Evolutionary conservation across 2,329 filamentous ascomycete species (phyloP), one percentile per base, ranked within the genome.

Genomic region (Neofusicoccum cordaticola): DNA sequence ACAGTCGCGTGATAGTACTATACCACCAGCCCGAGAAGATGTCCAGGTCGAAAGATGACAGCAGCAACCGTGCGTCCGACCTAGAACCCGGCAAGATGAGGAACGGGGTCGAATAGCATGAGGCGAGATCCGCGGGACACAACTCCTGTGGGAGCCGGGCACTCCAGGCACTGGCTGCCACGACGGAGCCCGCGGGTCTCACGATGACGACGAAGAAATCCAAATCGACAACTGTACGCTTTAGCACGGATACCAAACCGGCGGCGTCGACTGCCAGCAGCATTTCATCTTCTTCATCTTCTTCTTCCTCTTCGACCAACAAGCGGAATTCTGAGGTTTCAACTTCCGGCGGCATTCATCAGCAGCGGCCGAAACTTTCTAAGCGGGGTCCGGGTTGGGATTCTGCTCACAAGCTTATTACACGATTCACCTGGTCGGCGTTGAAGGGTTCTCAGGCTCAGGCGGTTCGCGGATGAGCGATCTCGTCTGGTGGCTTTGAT

Each of bases 11-110:
- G 47, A 57, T 71, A 86, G 89, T 91, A 66, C 81, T 92, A 76
- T 91, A 91, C 75, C 89, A 92, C 76, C 89, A 91, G 78, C 88
- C 88, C 70, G 89, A 91, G 74, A 91, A 91, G 81, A 90, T 90
- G 88, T 80, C 86, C 77, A 92, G 90, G 80, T 91, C 92, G 83
- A 94, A 92, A 88, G 91, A 95, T 81, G 93, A 97, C 82, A 60
- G 42, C 56, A 60, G n/a, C 56, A 12, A 45, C 56, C 56, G 56
- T 17, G 42, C 56, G 31, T 60, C 56, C 56, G 56, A 60, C 31
- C 88, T 99, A 91, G 94, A 96, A 87, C 91, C 92, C 84, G 89
- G 98, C 83, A 99, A 99, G 85, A 88, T 90, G 78, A 92, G 98
- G 81, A 93, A 99, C 81, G 94, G 93, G 78, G 97, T 98, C 86